Conservation (phyloP, 73 alveolate genomes). For the Paramecium biaurelia region DNA sequence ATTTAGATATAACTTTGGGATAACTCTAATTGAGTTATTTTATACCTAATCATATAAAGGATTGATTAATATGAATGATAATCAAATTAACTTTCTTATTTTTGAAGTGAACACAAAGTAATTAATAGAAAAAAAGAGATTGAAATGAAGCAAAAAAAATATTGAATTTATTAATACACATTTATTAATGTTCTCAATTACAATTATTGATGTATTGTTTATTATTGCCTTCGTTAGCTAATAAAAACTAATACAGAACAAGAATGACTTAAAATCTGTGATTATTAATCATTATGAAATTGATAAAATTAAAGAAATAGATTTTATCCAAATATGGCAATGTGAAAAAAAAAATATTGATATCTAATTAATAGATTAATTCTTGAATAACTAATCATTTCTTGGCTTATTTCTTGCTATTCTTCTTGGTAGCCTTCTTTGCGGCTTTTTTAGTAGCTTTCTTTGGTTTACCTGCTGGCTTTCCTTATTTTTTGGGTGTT, state of each 20-base stretch:
- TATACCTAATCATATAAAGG: background rate
- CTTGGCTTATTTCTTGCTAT: background rate
- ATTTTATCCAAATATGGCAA: background rate
- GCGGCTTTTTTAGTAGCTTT: background rate
- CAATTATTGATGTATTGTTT: background rate
- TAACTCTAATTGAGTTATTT: background rate
- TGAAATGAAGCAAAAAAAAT: background rate
- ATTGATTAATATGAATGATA: background rate
- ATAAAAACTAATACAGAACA: background rate
- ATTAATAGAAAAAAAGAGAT: background rate
- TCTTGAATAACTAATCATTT: constrained; percentile 16
- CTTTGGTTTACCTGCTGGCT: background rate
- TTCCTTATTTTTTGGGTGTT: background rate
- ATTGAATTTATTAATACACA: background rate
- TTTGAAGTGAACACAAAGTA: too few relatives aligned
- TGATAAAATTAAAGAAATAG: background rate
- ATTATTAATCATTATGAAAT: background rate
- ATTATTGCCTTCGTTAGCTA: background rate
- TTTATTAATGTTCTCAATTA: background rate
- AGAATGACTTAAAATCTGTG: background rate
- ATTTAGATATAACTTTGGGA: background rate
- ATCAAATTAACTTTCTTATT: too few relatives aligned
- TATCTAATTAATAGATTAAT: constrained; percentile 15
- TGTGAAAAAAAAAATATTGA: background rate
- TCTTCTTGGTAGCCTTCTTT: background rate